These are phyloP conservation scores for Teunomyces panamensis DNA, from an alignment of 805 yeast species.

Conservation along the genomic window DNA sequence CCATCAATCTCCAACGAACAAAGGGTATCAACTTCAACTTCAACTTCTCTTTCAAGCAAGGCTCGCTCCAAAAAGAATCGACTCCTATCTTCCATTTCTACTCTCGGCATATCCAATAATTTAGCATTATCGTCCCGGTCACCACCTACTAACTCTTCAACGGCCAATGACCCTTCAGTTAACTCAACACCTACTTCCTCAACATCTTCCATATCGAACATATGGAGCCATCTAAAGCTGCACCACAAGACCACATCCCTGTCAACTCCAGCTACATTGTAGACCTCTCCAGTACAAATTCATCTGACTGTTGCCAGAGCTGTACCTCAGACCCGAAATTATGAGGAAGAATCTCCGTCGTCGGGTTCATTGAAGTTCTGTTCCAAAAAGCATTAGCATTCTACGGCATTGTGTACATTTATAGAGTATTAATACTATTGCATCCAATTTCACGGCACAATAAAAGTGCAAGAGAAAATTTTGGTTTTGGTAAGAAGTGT, in stretches of 20 bases:
- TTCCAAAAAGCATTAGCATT: conserved; percentile 12
- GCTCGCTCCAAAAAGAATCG: conserved; percentile 10
- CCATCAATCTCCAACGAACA: background rate
- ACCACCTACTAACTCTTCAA: background rate
- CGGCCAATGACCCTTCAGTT: background rate
- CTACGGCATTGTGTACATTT: background rate
- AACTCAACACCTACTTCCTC: conserved; percentile 5
- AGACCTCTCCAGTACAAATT: background rate
- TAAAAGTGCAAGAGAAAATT: too few relatives aligned
- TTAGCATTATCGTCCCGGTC: background rate
- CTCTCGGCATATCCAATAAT: background rate
- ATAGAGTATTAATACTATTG: background rate
- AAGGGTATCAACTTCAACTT: background rate
- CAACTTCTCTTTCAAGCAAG: conserved; percentile 7
- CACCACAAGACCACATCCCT: conserved; percentile 5
- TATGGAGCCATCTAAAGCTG: conserved; percentile 14
- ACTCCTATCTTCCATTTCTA: conserved; percentile 5
- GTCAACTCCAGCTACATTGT: background rate
- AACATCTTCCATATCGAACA: conserved; percentile 12
- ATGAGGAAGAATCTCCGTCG: background rate
- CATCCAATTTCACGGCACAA: too few relatives aligned
- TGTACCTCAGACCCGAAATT: background rate
- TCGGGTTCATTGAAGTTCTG: conserved; percentile 14
- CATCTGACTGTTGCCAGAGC: background rate
- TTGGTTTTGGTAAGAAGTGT: too few relatives aligned